These are phyloP conservation scores for Stevia rebaudiana DNA, from an alignment of 140 eudicot genomes.

Conservation along the genomic window DNA sequence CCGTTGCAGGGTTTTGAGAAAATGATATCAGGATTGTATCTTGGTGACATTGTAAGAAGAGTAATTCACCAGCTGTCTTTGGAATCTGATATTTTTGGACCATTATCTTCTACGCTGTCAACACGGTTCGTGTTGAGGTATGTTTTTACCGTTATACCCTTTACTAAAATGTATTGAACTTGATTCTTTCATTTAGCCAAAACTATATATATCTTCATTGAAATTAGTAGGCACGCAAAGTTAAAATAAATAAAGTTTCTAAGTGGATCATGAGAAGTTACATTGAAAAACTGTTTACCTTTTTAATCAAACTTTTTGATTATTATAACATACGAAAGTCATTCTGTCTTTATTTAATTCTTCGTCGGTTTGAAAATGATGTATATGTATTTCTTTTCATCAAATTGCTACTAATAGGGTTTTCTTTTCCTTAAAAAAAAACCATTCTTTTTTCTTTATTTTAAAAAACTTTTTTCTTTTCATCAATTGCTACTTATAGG, in stretches of 20 bases:
- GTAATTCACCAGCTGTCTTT: slow-evolving; percentile 60
- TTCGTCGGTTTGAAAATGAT: background rate
- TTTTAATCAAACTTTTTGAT: background rate
- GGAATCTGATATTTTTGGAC: slow-evolving; percentile 76
- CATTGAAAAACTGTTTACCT: background rate
- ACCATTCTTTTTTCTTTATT: background rate
- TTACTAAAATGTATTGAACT: slow-evolving; percentile 3
- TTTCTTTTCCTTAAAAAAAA: background rate
- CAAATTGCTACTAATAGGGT: no score
- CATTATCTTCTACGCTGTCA: slow-evolving; percentile 50
- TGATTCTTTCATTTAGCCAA: slow-evolving; percentile 4
- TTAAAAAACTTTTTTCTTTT: background rate
- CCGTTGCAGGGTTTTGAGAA: slow-evolving; percentile 83
- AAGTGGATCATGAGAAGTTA: background rate
- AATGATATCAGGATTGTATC: slow-evolving; percentile 96
- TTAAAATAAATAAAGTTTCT: background rate
- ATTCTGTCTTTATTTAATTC: background rate
- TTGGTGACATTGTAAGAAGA: slow-evolving; percentile 91
- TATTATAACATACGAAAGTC: background rate
- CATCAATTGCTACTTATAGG: slow-evolving; percentile 1
- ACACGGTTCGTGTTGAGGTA: slow-evolving; percentile 64
- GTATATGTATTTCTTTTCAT: no score
- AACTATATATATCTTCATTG: background rate
- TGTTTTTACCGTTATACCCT: background rate
- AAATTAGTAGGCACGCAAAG: background rate